These are phyloP conservation scores for Phytophthora pisi DNA, from an alignment of 352 stramenopile genomes.

Conservation along the genomic window DNA sequence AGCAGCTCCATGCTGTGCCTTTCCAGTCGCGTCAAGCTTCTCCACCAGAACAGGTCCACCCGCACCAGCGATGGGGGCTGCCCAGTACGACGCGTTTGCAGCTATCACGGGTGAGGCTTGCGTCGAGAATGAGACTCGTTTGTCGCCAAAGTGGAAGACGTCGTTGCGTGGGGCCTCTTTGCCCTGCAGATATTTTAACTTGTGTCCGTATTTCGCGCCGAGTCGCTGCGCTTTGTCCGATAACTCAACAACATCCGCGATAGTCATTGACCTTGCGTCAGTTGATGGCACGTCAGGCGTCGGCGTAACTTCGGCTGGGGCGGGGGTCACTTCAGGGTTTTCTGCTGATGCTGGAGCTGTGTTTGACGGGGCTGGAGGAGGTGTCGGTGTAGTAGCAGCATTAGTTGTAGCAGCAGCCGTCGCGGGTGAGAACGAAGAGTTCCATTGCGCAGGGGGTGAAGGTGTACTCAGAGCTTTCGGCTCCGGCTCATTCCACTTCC, in stretches of 20 bases:
- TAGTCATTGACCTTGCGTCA: not conserved
- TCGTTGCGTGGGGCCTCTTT: constrained; percentile 63
- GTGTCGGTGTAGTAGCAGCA: not conserved
- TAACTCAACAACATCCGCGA: constrained; percentile 37
- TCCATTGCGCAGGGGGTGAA: constrained; percentile 15
- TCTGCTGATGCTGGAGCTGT: constrained; percentile 5
- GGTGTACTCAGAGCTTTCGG: constrained; percentile 8
- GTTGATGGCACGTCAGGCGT: constrained; percentile 6
- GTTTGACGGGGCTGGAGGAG: not conserved
- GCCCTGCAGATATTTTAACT: constrained; percentile 83
- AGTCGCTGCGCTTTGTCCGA: constrained; percentile 74
- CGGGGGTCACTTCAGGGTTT: constrained; percentile 16
- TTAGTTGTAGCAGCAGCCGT: not conserved
- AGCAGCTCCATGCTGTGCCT: constrained; percentile 45
- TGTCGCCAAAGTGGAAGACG: constrained; percentile 60
- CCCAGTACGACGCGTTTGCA: constrained; percentile 66
- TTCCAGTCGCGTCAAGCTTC: constrained; percentile 46
- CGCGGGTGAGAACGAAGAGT: not conserved
- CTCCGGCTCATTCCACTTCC: constrained; percentile 46
- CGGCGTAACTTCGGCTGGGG: constrained; percentile 4
- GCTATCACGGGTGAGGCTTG: constrained; percentile 53
- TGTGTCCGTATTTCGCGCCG: constrained; percentile 73
- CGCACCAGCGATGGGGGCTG: constrained; percentile 54
- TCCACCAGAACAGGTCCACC: constrained; percentile 75
- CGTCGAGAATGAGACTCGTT: constrained; percentile 43